Percentiles rank a stretch among this genome's conserved stretches.
These are phyloP conservation scores for Phlebiopsis flavidoalba DNA, from an alignment of 768 basidiomycete species.

Conservation along the genomic window DNA sequence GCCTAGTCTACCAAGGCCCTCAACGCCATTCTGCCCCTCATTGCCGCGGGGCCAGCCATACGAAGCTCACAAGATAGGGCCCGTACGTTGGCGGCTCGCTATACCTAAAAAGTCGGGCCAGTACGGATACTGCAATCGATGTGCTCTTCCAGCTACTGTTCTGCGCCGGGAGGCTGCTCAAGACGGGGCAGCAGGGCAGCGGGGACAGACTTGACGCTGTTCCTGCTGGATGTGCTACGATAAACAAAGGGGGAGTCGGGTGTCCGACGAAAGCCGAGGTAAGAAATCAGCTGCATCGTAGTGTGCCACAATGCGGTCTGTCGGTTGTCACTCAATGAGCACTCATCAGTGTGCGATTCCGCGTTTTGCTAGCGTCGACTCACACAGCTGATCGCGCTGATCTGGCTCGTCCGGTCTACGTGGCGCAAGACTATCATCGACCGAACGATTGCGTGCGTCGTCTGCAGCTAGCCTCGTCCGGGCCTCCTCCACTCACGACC, in stretches of 20 bases:
- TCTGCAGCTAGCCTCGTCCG: neutral
- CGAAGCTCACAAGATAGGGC: conserved; percentile 92
- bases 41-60: conserved; percentile 68
- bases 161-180: conserved; percentile 82
- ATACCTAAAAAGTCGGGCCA: conserved; percentile 76
- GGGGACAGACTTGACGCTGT: conserved; percentile 81
- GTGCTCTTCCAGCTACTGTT: conserved; percentile 93
- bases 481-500: neutral
- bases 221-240: conserved; percentile 85
- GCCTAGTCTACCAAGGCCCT: conserved; percentile 59
- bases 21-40: conserved; percentile 70
- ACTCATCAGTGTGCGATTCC: conserved; percentile 1
- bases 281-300: conserved; percentile 22
- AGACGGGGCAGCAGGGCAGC: conserved; percentile 83
- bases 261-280: conserved; percentile 83
- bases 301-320: neutral
- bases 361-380: conserved; percentile 57
- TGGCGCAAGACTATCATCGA: conserved; percentile 94
- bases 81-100: conserved; percentile 88
- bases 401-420: conserved; percentile 66
- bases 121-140: conserved; percentile 83
- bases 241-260: conserved; percentile 58
- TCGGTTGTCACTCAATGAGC: neutral
- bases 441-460: conserved; percentile 73
- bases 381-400: conserved; percentile 88